Evolutionary conservation across 495 filamentous ascomycete species (phyloP), one percentile per base, ranked within the genome.

Genomic region (Xylaria bambusicola): DNA sequence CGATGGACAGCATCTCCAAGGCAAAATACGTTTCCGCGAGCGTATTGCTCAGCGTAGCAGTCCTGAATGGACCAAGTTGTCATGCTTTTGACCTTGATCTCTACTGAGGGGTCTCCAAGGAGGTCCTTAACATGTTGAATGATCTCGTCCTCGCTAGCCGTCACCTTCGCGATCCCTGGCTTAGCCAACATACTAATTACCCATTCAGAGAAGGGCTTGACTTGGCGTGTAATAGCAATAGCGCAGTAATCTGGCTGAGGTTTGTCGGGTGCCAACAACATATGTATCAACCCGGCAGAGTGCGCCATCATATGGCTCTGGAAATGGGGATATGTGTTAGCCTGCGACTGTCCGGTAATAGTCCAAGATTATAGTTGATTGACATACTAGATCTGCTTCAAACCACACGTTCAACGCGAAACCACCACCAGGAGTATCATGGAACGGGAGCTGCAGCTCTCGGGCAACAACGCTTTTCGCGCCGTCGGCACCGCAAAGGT

Each of bases 401-500:
- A 82, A 67, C 2, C 81, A 74, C 2, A 82, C 63, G 52, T 82
- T 83, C 62, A 80, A 71, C 17, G 78, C 79, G 13, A 76, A 50
- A 7, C 76, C 75, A 35, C 76, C 72, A 8, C 74, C 74, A 0
- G 73, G 73, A 47, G 73, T 63, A 23, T 69, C 65, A 6, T 66
- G 59, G 17, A 82, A 57, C 9, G 77, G 76, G 18, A 81, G 70
- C 1, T 73, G 65, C 1, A 80, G 64, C 55, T 77, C 72, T 18
- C 65, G 64, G 7, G 77, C 66, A n/a, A 87, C 72, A 31, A 73
- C 70, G 59, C 79, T 82, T 13, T 79, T 67, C 0, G 79, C 83
- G 3, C 84, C 84, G 55, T 87, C 84, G 15, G 78, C 79, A 0
- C 84, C 84, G 56, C 85, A 84, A 1, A 87, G 67, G 57, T 81